These are phyloP conservation scores for Penicillium ucsense DNA, from an alignment of 495 filamentous ascomycete genomes.

Conservation along the genomic window DNA sequence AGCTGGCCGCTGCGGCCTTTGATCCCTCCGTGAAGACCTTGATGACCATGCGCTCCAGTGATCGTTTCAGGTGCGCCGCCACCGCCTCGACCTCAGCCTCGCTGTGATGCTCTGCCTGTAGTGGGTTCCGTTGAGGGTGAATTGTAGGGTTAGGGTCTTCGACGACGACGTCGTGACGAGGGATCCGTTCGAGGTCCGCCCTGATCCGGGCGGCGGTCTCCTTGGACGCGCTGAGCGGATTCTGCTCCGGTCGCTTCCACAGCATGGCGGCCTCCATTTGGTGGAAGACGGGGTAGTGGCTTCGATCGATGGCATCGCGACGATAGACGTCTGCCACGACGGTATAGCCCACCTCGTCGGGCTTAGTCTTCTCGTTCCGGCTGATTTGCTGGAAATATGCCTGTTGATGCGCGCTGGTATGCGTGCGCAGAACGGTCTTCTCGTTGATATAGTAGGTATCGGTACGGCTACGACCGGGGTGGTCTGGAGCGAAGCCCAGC, in stretches of 20 bases:
- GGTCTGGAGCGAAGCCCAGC: slow-evolving; percentile 76
- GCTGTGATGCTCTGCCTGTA: slow-evolving; percentile 62
- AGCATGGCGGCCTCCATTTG: slow-evolving; percentile 94
- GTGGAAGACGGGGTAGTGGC: slow-evolving; percentile 94
- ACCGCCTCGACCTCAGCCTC: slow-evolving; percentile 73
- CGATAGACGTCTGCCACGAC: slow-evolving; percentile 95
- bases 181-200: slow-evolving; percentile 58
- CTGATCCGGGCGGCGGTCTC: slow-evolving; percentile 40
- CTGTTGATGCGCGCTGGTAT: slow-evolving; percentile 87
- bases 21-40: slow-evolving; percentile 77
- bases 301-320: slow-evolving; percentile 86
- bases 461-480: slow-evolving; percentile 75
- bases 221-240: slow-evolving; percentile 40
- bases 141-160: slow-evolving; percentile 77
- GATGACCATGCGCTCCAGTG: slow-evolving; percentile 77
- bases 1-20: slow-evolving; percentile 47
- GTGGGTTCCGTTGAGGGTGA: slow-evolving; percentile 71
- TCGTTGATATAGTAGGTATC: slow-evolving; percentile 96
- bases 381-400: slow-evolving; percentile 62
- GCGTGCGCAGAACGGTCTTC: slow-evolving; percentile 76
- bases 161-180: slow-evolving; percentile 59
- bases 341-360: slow-evolving; percentile 68
- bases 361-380: slow-evolving; percentile 35
- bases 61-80: slow-evolving; percentile 79
- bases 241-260: slow-evolving; percentile 66